Conservation (phyloP, 2,329 filamentous ascomycete genomes). For the Epichloe amarillans region DNA sequence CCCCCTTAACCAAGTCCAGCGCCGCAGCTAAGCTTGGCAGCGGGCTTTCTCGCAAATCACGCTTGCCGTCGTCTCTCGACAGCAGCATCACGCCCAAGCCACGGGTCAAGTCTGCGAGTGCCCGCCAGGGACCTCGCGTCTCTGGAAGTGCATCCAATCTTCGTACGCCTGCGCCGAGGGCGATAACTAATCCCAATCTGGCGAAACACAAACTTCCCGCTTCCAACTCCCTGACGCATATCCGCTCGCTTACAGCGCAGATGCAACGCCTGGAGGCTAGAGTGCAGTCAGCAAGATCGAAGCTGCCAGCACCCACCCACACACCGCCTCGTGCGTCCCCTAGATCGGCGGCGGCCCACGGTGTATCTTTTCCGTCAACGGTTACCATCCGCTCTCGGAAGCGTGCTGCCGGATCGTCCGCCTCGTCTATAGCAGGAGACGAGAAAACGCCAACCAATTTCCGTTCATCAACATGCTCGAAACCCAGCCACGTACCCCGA, state of each 20-base stretch:
- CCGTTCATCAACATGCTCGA: slow-evolving; percentile 22
- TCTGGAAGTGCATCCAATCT: slow-evolving; percentile 33
- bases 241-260: slow-evolving; percentile 84
- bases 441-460: slow-evolving; percentile 35
- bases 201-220: slow-evolving; percentile 37
- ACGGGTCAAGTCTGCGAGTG: slow-evolving; percentile 31
- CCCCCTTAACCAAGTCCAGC: slow-evolving; percentile 38
- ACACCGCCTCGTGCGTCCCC: slow-evolving; percentile 77
- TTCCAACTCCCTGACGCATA: slow-evolving; percentile 72
- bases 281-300: slow-evolving; percentile 82
- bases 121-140: slow-evolving; percentile 22
- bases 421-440: slow-evolving; percentile 37
- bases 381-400: slow-evolving; percentile 58
- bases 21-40: slow-evolving; percentile 27
- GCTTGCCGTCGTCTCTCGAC: slow-evolving; percentile 43
- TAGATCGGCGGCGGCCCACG: slow-evolving; percentile 24
- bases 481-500: slow-evolving; percentile 39
- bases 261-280: slow-evolving; percentile 94
- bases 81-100: slow-evolving; percentile 43
- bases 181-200: slow-evolving; percentile 41
- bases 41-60: slow-evolving; percentile 29
- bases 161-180: slow-evolving; percentile 31
- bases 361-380: slow-evolving; percentile 29
- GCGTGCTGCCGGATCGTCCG: slow-evolving; percentile 45
- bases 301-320: slow-evolving; percentile 66